Evolutionary conservation across 163 green algal species (phyloP).

Genomic region (Scenedesmus sp.): DNA sequence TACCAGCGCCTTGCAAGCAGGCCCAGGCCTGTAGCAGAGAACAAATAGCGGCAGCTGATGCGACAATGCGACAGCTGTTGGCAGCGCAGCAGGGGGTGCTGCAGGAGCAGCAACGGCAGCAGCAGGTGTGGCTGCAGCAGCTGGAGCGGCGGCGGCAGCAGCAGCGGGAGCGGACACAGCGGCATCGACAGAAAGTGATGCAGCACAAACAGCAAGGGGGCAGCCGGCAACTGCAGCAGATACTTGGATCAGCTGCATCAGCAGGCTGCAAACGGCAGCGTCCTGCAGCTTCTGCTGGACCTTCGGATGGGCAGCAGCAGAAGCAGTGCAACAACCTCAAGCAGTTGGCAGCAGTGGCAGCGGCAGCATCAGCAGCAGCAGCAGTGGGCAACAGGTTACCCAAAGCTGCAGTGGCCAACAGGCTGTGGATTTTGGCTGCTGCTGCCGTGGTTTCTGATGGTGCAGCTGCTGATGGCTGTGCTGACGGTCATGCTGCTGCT

Average conservation of each 20-base stretch:
- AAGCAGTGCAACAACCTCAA: background rate
- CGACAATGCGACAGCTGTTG: background rate
- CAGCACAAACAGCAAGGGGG: background rate
- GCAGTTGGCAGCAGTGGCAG: background rate
- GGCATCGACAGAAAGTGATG: background rate
- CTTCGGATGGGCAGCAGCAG: background rate
- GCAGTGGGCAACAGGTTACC: background rate
- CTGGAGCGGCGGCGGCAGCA: conserved; percentile 24
- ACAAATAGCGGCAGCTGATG: background rate
- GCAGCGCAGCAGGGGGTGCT: background rate
- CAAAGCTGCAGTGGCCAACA: background rate
- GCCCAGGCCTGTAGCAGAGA: background rate
- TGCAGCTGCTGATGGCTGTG: background rate
- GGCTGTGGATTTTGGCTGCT: too few relatives aligned
- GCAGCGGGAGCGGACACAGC: conserved; percentile 14
- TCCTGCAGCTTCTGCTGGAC: background rate
- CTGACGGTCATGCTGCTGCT: background rate
- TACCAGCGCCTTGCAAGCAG: background rate
- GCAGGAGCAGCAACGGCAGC: conserved; percentile 20
- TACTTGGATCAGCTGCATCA: background rate
- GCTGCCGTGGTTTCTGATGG: too few relatives aligned
- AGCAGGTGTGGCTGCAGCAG: conserved; percentile 27
- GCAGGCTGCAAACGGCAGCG: background rate
- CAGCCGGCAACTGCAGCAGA: background rate
- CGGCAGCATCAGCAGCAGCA: background rate